Conservation (phyloP, 768 basidiomycete species). For the Pleurotus ostreatus region DNA sequence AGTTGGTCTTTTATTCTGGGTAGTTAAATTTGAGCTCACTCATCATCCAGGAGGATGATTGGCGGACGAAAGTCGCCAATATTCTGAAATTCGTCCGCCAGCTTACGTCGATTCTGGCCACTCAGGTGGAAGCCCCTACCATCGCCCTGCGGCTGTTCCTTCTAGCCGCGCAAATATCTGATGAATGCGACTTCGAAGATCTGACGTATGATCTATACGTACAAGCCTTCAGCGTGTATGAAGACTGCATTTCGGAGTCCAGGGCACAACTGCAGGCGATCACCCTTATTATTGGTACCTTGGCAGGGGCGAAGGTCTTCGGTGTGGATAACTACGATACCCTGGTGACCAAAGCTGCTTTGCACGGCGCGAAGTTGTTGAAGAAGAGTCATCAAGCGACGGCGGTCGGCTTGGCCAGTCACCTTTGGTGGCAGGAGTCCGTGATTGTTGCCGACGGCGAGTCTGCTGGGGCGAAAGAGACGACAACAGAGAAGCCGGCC, state of each 20-base stretch:
- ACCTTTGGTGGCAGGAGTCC: constrained; percentile 96
- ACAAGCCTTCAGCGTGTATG: constrained; percentile 96
- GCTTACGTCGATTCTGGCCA: constrained; percentile 87
- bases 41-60: constrained; percentile 67
- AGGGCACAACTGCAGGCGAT: constrained; percentile 97
- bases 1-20: constrained; percentile 30
- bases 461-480: constrained; percentile 28
- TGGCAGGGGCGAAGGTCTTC: constrained; percentile 89
- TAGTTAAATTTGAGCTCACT: not conserved
- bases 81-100: constrained; percentile 95
- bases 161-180: constrained; percentile 91
- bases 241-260: constrained; percentile 94
- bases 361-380: constrained; percentile 92
- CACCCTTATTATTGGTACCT: constrained; percentile 86
- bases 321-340: constrained; percentile 95
- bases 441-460: constrained; percentile 28
- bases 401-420: constrained; percentile 91
- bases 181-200: constrained; percentile 94
- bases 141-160: constrained; percentile 94
- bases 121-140: constrained; percentile 88
- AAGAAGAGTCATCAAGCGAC: constrained; percentile 99
- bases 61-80: constrained; percentile 79
- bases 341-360: constrained; percentile 95
- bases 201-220: constrained; percentile 97
- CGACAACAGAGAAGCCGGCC: constrained; percentile 32